Conservation (phyloP, 306 rosid species). For the Quercus suber region DNA sequence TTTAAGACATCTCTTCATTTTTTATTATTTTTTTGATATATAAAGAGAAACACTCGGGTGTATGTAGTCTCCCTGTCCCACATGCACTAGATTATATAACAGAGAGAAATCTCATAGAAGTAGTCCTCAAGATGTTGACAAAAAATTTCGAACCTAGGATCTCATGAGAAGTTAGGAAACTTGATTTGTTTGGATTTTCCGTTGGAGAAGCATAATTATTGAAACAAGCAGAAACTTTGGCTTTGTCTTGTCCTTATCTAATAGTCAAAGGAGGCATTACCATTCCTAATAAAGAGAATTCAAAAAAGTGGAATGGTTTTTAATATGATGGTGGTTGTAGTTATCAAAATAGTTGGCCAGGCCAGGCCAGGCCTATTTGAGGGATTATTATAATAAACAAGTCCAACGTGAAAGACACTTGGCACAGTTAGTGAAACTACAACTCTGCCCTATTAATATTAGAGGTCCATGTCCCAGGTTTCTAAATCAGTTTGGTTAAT, state of each 20-base stretch:
- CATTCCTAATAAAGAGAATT: not conserved
- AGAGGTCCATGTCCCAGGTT: slow-evolving; percentile 3
- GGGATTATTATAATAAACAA: not conserved
- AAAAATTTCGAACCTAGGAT: too few species aligned
- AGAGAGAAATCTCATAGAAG: too few species aligned
- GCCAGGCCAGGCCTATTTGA: not conserved
- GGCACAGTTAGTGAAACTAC: not conserved
- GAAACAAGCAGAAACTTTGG: not conserved
- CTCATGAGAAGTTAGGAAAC: too few species aligned
- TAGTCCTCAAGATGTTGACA: too few species aligned
- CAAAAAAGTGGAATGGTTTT: not conserved
- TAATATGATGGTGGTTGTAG: not conserved
- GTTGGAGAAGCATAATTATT: not conserved
- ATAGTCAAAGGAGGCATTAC: not conserved
- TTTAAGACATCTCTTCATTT: too few species aligned
- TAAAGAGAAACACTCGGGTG: too few species aligned
- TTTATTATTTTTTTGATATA: too few species aligned
- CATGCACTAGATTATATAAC: too few species aligned
- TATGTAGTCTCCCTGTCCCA: too few species aligned
- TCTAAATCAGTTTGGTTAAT: slow-evolving; percentile 11
- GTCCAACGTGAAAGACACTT: not conserved
- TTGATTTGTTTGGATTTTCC: not conserved
- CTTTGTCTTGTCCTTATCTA: not conserved
- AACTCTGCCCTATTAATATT: not conserved
- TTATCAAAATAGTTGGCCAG: not conserved